phyloP scores from a whole-genome alignment of 148 eudicot genomes.

The Pharnaceum exiguum region DNA sequence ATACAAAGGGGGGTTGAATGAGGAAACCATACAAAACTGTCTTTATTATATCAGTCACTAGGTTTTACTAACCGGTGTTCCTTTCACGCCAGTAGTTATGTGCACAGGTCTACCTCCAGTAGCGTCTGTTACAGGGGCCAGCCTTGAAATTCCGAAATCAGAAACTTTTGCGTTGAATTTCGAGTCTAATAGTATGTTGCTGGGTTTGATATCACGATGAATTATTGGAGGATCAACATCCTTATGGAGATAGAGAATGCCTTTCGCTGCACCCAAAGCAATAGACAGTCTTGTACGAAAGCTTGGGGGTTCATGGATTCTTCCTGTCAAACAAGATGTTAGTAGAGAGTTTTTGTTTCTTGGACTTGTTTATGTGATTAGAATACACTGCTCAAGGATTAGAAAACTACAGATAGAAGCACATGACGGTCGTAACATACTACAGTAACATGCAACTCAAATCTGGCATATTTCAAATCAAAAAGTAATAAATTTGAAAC shows the following conservation, averaged over 20 bases:
- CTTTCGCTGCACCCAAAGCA: constrained; percentile 75
- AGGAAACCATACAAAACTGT: background rate
- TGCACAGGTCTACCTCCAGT: constrained; percentile 61
- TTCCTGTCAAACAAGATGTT: background rate
- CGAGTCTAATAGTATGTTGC: constrained; percentile 74
- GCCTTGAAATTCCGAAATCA: constrained; percentile 88
- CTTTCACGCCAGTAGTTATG: constrained; percentile 83
- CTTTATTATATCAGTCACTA: background rate
- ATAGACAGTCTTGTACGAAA: constrained; percentile 54
- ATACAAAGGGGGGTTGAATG: background rate
- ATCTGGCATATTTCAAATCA: too few relatives aligned
- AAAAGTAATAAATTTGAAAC: too few relatives aligned
- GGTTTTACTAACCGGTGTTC: constrained; percentile 62
- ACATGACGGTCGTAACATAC: too few relatives aligned
- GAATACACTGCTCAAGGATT: too few relatives aligned
- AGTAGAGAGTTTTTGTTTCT: too few relatives aligned
- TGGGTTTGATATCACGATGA: constrained; percentile 89
- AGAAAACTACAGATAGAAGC: too few relatives aligned
- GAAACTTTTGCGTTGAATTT: constrained; percentile 70
- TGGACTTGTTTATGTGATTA: too few relatives aligned
- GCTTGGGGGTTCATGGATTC: constrained; percentile 19
- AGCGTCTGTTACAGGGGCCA: constrained; percentile 70
- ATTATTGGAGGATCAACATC: constrained; percentile 97
- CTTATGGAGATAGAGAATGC: constrained; percentile 81
- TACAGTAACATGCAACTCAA: too few relatives aligned